Evolutionary conservation across 202 grass and related monocot genomes (phyloP).

Genomic region (Digitaria exilis): DNA sequence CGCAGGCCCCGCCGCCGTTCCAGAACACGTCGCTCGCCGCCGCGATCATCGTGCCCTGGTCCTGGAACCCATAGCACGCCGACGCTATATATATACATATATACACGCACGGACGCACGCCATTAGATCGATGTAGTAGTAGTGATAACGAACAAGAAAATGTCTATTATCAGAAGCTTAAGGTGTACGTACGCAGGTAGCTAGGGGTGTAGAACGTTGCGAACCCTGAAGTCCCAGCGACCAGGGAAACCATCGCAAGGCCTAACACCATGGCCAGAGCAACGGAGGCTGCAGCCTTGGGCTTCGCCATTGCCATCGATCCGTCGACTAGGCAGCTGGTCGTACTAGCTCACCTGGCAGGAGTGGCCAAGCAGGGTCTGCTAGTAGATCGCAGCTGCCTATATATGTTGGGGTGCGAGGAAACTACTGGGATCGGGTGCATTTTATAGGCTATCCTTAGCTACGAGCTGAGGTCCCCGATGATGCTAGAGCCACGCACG

Average conservation of each 20-base stretch:
- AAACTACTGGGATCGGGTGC: constrained; percentile 1
- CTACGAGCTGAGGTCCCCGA: not conserved
- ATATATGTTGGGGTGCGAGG: not conserved
- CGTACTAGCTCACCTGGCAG: not conserved
- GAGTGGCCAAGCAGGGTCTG: not conserved
- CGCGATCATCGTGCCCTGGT: constrained; percentile 45
- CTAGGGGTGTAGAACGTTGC: constrained; percentile 44
- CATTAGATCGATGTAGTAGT: too few relatives aligned
- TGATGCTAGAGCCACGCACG: not conserved
- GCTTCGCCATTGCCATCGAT: not conserved
- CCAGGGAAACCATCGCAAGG: constrained; percentile 27
- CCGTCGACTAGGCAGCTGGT: not conserved
- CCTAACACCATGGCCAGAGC: not conserved
- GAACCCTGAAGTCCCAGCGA: not conserved
- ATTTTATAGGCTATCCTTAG: constrained; percentile 12
- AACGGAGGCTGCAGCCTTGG: not conserved
- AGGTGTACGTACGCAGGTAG: constrained; percentile 20
- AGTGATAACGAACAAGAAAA: too few relatives aligned
- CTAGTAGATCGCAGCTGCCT: not conserved
- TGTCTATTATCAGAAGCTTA: too few relatives aligned
- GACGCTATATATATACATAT: constrained; percentile 24
- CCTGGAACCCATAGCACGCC: constrained; percentile 29
- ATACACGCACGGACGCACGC: not conserved
- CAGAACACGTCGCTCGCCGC: constrained; percentile 42
- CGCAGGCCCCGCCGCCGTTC: constrained; percentile 37